Conservation (phyloP, 2,329 filamentous ascomycete species). For the Neonectria faginata region DNA sequence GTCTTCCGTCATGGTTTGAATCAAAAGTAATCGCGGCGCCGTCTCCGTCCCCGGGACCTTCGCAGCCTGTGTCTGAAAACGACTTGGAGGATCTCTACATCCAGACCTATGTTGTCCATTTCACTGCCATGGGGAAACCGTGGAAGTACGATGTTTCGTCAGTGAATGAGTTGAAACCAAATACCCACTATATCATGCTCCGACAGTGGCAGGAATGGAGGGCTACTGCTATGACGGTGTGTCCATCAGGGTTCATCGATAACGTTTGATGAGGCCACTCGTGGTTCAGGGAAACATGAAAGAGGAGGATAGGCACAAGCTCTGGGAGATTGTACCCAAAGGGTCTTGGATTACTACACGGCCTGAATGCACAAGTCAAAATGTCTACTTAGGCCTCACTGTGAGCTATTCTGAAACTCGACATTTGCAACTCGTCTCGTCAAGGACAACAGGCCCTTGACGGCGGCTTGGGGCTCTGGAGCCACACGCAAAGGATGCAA, state of each 20-base stretch:
- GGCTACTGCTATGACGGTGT: constrained; percentile 20
- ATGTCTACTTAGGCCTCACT: too few species aligned
- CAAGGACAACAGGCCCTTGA: too few species aligned
- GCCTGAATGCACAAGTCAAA: too few species aligned
- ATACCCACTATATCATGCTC: constrained; percentile 28
- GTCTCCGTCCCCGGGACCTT: background rate
- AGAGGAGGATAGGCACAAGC: too few species aligned
- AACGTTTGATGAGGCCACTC: constrained; percentile 8
- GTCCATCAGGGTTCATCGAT: constrained; percentile 27
- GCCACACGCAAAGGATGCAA: background rate
- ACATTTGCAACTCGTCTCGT: too few species aligned
- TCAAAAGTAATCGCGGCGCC: background rate
- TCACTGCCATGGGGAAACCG: constrained; percentile 30
- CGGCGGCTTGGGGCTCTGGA: too few species aligned
- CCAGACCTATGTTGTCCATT: constrained; percentile 33
- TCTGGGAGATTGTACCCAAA: background rate
- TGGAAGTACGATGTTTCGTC: constrained; percentile 28
- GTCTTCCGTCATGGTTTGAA: constrained; percentile 33
- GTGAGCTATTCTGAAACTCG: too few species aligned
- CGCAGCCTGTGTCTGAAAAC: constrained; percentile 4
- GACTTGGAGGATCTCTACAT: constrained; percentile 31
- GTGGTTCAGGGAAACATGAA: background rate
- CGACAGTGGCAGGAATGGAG: constrained; percentile 35
- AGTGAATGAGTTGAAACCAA: constrained; percentile 15
- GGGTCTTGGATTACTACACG: too few species aligned